A percentile compares a stretch with the other conserved stretches of the same genome.
Conservation (phyloP, 495 filamentous ascomycete species). For the Chaetomium fimeti region DNA sequence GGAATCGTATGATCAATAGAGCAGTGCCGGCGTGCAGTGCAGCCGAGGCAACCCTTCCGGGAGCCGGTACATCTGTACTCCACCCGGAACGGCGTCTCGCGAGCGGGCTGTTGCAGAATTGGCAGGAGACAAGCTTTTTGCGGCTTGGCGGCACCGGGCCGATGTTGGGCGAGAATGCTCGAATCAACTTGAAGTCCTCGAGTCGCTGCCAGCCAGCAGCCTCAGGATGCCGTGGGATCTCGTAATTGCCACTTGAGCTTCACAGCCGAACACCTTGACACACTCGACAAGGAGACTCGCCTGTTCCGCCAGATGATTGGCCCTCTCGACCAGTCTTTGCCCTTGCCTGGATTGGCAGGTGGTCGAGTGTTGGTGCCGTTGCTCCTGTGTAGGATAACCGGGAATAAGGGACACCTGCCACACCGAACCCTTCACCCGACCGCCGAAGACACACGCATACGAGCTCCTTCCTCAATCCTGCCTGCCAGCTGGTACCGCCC, state of each 20-base stretch:
- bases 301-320: background rate
- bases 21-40: background rate
- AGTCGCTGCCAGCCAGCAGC: too few relatives aligned
- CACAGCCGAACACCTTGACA: background rate
- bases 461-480: background rate
- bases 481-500: too few relatives aligned
- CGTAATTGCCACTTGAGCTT: background rate
- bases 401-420: background rate
- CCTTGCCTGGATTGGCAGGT: slow-evolving; percentile 18
- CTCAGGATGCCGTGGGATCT: background rate
- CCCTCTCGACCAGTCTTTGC: background rate
- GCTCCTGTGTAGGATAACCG: background rate
- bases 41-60: background rate
- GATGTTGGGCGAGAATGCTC: background rate
- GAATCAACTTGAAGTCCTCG: background rate
- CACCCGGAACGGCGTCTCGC: background rate
- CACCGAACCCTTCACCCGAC: background rate
- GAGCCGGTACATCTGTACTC: background rate
- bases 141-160: background rate
- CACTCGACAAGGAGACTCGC: background rate
- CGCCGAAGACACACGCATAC: background rate
- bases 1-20: background rate
- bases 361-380: background rate
- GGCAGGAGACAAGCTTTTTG: slow-evolving; percentile 24
- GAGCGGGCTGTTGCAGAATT: slow-evolving; percentile 14